Evolutionary conservation across 1,139 yeast species (phyloP), one percentile per base, ranked within the genome.

Genomic region (Magnusiomyces sp.): DNA sequence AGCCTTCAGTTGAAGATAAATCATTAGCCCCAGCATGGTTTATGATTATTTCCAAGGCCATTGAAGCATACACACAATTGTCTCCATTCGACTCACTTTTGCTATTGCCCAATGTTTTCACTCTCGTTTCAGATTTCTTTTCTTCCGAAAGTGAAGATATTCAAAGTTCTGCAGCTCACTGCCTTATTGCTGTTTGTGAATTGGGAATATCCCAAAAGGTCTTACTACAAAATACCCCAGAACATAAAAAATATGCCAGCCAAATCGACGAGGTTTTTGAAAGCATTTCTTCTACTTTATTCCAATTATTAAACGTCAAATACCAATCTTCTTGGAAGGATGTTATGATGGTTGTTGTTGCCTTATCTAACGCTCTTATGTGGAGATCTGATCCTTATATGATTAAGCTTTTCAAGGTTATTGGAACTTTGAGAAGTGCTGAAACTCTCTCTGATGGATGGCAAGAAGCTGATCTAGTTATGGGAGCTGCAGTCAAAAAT

Each of bases 11-110:
- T 29, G 84, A 83, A 58, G 98, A 92, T 62, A 73, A 83, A 41
- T 90, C 88, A 65, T 75, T 92, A 58, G 88, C 94, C 14, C 96
- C 95, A 16, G 79, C 96, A 9, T 92, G 98, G 98, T 76, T 89
- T 47, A 95, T 97, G 0, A 95, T 89, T 27, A 77, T 92, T 40
- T 95, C 97, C 6, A 89, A 88, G 62, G 95, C 94, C 45, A 73
- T 85, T 55, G 80, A 80, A 48, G 76, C 90, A 5, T 87, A 80
- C 62, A 72, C 90, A 14, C 65, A 67, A 16, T 71, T 83, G 54
- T 79, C 83, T 55, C 80, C 89, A 1, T 62, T 72, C 32, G 68
- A 71, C 37, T 81, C 88, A 52, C 63, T 89, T 44, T 60, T 67
- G 20, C 79, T 76, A 57, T 65, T 86, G 17, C 82, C 84, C 2